Evolutionary conservation across 352 stramenopile genomes (phyloP).

Genomic region (Pythium graminicola): DNA sequence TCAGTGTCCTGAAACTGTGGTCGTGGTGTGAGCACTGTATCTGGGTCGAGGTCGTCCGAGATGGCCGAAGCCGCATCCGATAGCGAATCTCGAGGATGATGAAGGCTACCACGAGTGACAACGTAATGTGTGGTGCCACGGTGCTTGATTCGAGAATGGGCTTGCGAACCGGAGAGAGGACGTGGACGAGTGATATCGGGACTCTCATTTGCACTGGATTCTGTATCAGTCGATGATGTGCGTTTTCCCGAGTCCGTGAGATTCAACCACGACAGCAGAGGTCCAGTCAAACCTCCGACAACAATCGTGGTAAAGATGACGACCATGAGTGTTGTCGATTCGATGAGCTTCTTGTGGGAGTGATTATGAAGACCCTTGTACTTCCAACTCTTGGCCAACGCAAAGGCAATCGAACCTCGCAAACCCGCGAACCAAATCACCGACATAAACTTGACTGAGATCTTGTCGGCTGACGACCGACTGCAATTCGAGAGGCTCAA

Average conservation of each 20-base stretch:
- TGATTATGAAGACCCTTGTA: conserved; percentile 60
- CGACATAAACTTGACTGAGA: conserved; percentile 59
- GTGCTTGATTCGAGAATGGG: conserved; percentile 22
- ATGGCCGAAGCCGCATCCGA: conserved; percentile 6
- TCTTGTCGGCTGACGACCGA: conserved; percentile 46
- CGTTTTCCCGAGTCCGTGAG: conserved; percentile 27
- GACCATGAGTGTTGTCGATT: conserved; percentile 83
- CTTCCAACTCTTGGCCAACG: conserved; percentile 80
- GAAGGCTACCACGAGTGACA: conserved; percentile 29
- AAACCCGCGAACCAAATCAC: conserved; percentile 92
- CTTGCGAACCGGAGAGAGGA: conserved; percentile 1
- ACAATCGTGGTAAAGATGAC: conserved; percentile 84
- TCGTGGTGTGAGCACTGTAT: conserved; percentile 52
- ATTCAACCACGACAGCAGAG: conserved; percentile 49
- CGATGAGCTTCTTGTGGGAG: conserved; percentile 74
- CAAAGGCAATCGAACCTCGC: conserved; percentile 90
- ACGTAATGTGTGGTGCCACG: conserved; percentile 53
- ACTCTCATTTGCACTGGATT: conserved; percentile 21
- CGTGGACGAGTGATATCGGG: conserved; percentile 20
- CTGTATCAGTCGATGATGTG: conserved; percentile 4
- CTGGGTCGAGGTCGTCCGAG: conserved; percentile 24
- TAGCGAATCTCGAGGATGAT: conserved; percentile 18
- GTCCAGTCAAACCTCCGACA: conserved; percentile 67
- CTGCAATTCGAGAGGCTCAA: conserved; percentile 67
- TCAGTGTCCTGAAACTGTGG: conserved; percentile 64